phyloP scores from a whole-genome alignment of 176 grass and related monocot species.

The Hsuehochloa calcarea region DNA sequence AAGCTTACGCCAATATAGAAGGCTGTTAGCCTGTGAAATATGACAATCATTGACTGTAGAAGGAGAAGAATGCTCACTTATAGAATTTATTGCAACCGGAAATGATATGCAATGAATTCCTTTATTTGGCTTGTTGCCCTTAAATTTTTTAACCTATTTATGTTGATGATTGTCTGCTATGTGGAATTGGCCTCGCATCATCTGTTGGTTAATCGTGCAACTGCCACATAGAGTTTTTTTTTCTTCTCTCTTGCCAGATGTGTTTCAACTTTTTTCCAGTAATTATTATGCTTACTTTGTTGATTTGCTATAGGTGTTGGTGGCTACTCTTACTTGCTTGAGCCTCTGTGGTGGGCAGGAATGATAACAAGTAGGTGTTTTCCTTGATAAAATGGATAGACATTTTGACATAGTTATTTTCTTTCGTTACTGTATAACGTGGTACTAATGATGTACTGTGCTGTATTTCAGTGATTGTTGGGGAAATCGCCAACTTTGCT shows the following conservation, averaged over 20 bases:
- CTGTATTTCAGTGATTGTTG: constrained; percentile 82
- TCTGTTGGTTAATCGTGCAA: neutral
- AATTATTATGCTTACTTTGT: neutral
- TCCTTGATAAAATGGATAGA: constrained; percentile 2
- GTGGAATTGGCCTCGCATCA: neutral
- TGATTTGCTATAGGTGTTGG: constrained; percentile 69
- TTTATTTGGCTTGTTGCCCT: neutral
- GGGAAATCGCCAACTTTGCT: constrained; percentile 91
- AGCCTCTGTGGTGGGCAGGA: constrained; percentile 93
- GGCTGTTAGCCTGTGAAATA: neutral
- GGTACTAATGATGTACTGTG: constrained; percentile 1
- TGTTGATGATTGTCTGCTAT: neutral
- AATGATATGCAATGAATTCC: neutral
- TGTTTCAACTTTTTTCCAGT: neutral
- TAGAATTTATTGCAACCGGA: neutral
- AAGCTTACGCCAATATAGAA: neutral
- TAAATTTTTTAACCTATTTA: neutral
- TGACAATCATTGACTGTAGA: neutral
- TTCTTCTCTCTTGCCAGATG: neutral
- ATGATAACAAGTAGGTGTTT: constrained; percentile 83
- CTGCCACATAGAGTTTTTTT: neutral
- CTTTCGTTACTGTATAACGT: neutral
- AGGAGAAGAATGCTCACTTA: neutral
- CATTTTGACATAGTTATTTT: neutral
- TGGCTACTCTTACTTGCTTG: constrained; percentile 94